Evolutionary conservation across 495 filamentous ascomycete species (phyloP), one percentile per base, ranked within the genome.

Genomic region (Lepidopterella palustris): DNA sequence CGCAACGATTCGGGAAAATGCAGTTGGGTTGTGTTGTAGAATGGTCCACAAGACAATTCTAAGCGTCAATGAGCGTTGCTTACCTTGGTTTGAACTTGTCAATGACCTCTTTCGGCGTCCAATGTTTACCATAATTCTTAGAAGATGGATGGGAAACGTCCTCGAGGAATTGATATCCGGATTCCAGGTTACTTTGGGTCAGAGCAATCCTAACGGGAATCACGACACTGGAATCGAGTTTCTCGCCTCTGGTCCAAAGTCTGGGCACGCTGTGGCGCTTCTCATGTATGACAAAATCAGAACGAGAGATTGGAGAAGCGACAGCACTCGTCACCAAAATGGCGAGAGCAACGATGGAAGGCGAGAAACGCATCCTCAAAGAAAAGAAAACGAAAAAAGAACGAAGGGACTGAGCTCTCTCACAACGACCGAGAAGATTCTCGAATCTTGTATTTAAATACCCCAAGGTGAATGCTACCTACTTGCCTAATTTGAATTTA

Each of bases 221-320:
- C 13, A 61, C 23, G 13, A 28, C 51, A 15, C 27, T 35, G 4
- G 45, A 23, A 18, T 64, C 53, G 10, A 66, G 45, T 25, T 54
- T 39, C 5, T 61, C 53, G 13, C 63, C 55, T 18, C 62, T 64
- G 18, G 51, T 45, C 68, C 68, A 70, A 20, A 57, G 45, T 13
- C 39, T 32, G 0, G 68, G 68, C 3, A 48, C 27, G 2, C 25
- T 42, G 24, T 61, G 42, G 6, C 68, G 61, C 54, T 70, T 70
- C 65, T 70, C 68, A 45, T 70, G 68, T 13, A 68, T 52, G 32
- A 70, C 57, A 58, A 65, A 65, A 55, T 49, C 53, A 24, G 31
- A 6, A 15, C 6, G 31, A 35, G 31, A 27, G 20, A 55, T 24
- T 21, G 45, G 45, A 4, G 23, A 24, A 20, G 45, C 55, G n/a